Percentiles rank a stretch among this genome's conserved stretches.
phyloP scores from a whole-genome alignment of 768 basidiomycete species.

The Agaricus bisporus region DNA sequence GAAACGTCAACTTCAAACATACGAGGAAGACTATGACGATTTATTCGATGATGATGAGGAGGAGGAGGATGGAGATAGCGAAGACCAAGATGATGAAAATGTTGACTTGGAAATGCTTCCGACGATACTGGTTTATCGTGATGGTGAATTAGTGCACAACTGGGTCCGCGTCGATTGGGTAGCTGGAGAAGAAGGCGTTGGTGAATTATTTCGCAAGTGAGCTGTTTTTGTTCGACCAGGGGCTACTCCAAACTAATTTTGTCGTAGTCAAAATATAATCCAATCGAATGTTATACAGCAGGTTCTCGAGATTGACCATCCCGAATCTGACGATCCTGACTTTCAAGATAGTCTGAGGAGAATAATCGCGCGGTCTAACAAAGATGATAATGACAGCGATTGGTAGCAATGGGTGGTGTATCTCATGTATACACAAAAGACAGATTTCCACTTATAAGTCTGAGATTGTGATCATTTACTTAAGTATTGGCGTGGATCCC shows the following conservation, averaged over 20 bases:
- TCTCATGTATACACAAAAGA: no score
- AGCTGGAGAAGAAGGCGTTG: slow-evolving; percentile 58
- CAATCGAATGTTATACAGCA: neutral
- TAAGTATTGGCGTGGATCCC: no score
- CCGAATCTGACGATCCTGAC: slow-evolving; percentile 8
- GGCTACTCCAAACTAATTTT: neutral
- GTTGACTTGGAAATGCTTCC: slow-evolving; percentile 79
- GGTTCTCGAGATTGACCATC: neutral
- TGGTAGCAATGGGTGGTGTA: neutral
- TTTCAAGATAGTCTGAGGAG: slow-evolving; percentile 10
- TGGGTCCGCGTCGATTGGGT: slow-evolving; percentile 91
- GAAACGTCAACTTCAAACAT: slow-evolving; percentile 16
- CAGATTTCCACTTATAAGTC: no score
- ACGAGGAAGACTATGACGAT: slow-evolving; percentile 43
- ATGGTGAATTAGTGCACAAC: slow-evolving; percentile 78
- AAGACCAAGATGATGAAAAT: slow-evolving; percentile 38
- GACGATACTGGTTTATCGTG: slow-evolving; percentile 71
- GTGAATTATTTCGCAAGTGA: slow-evolving; percentile 62
- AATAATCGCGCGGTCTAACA: neutral
- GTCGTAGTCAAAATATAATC: slow-evolving; percentile 2
- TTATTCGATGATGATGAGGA: slow-evolving; percentile 35
- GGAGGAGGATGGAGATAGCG: slow-evolving; percentile 34
- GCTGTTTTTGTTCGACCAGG: slow-evolving; percentile 12
- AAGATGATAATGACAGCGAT: neutral
- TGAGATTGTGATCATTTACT: no score